A percentile compares a stretch with the other conserved stretches of the same genome.
Conservation (phyloP, 305 asterid species). For the Fraxinus nigra region DNA sequence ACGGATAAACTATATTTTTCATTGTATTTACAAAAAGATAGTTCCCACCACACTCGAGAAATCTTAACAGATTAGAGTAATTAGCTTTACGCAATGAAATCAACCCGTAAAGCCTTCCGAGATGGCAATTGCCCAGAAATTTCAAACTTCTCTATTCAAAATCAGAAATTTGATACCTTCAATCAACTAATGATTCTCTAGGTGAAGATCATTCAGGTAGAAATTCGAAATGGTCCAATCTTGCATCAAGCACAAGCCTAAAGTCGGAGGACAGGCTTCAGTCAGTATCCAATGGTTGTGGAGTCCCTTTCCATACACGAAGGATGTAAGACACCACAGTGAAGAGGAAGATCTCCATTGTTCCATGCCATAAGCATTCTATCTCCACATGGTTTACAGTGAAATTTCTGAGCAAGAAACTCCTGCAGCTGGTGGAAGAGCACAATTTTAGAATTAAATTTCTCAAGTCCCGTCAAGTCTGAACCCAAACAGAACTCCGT, state of each 20-base stretch:
- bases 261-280: constrained; percentile 69
- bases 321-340: constrained; percentile 87
- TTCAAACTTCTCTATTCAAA: constrained; percentile 55
- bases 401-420: constrained; percentile 34
- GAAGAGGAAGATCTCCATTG: constrained; percentile 76
- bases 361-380: constrained; percentile 85
- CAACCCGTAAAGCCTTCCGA: constrained; percentile 72
- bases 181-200: constrained; percentile 16
- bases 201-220: constrained; percentile 34
- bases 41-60: constrained; percentile 41
- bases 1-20: constrained; percentile 47
- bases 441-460: constrained; percentile 19
- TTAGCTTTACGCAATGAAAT: constrained; percentile 60
- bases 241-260: constrained; percentile 78
- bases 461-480: constrained; percentile 10
- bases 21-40: constrained; percentile 47
- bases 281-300: constrained; percentile 75
- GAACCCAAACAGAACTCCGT: constrained; percentile 23
- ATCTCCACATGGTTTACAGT: constrained; percentile 36
- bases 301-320: constrained; percentile 66
- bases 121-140: constrained; percentile 50
- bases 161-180: constrained; percentile 28
- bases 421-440: constrained; percentile 67
- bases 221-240: constrained; percentile 61
- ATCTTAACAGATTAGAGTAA: constrained; percentile 48